Base-by-base conservation (phyloP, 306 rosid species). In the Oemleria cerasiformis region DNA sequence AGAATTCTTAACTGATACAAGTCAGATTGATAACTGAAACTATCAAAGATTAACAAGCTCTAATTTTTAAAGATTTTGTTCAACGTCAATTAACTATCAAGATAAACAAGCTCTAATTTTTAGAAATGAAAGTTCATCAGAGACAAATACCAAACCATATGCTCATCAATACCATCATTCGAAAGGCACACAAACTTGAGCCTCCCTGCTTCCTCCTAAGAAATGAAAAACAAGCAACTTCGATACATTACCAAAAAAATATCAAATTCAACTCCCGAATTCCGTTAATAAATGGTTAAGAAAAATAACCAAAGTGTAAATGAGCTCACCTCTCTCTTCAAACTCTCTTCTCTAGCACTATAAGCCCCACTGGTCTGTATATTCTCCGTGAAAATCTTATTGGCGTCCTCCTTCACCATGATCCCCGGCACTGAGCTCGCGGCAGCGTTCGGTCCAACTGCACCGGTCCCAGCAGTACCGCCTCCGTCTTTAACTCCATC, bases 331-430 rank as follows among this genome's bases (percentile, higher is more conserved):
- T 94, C 99, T 81, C 85, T 87, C 68, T 86, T 94, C 68, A 91
- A 83, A 72, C 75, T 82, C 83, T 91, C 99, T 77, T 94, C 99
- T 79, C 99, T 80, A 2, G 99, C 97, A 65, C 84, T 85, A 63
- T 94, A 94, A 56, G 99, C 99, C 56, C 99, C 99, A 75, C 97
- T 94, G 3, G 97, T 84, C 85, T 89, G 97, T 63, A 94, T 71
- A 89, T 87, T 94, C 74, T 94, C 99, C 2, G 99, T 88, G 73
- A 87, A 88, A 17, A 94, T 91, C 82, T 89, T 94, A 23, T 91
- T 73, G 0, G 87, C 81, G 45, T 94, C 99, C 70, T 94, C 97
- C 83, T 94, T 91, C 62, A 84, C 91, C 76, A 82, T 88, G 23
- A 91, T 86, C 49, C 97, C 95, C 21, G 92, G 73, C 16, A 73